Evolutionary conservation across 2,329 filamentous ascomycete species (phyloP).

Genomic region (Epicoccum sorghinum): DNA sequence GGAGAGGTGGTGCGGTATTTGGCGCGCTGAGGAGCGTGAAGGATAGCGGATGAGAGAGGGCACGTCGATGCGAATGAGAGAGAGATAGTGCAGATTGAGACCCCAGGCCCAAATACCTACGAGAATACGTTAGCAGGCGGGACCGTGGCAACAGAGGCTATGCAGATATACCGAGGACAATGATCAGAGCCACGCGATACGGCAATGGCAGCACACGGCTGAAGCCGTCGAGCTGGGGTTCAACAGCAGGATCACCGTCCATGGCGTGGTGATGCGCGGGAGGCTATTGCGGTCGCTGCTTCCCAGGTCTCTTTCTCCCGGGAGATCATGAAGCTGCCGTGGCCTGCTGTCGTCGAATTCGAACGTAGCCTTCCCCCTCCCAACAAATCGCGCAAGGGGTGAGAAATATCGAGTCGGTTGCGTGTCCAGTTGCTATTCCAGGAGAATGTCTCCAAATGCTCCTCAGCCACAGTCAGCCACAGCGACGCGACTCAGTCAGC

Average conservation of each 20-base stretch:
- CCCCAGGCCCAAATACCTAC: conserved; percentile 95
- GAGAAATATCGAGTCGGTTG: conserved; percentile 19
- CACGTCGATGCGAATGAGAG: conserved; percentile 81
- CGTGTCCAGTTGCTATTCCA: conserved; percentile 41
- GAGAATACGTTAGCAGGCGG: background rate
- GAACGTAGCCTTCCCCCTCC: background rate
- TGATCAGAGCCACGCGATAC: conserved; percentile 83
- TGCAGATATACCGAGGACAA: conserved; percentile 73
- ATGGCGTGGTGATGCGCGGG: conserved; percentile 52
- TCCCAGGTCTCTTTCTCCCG: conserved; percentile 27
- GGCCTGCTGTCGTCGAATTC: background rate
- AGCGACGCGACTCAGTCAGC: conserved; percentile 3
- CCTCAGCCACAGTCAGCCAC: conserved; percentile 10
- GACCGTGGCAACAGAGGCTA: too few species aligned
- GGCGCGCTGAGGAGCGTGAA: conserved; percentile 70
- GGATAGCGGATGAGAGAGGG: conserved; percentile 87
- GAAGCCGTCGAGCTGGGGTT: conserved; percentile 77
- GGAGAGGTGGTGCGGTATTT: conserved; percentile 77
- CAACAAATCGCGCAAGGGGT: conserved; percentile 25
- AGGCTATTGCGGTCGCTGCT: conserved; percentile 27
- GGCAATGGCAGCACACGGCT: conserved; percentile 86
- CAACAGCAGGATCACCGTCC: conserved; percentile 76
- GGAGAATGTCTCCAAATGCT: conserved; percentile 15
- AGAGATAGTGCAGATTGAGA: conserved; percentile 86
- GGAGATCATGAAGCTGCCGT: conserved; percentile 24